Evolutionary conservation across 2,329 filamentous ascomycete genomes (phyloP), one percentile per base, ranked within the genome.

Genomic region (Endoconidiophora laricicola): DNA sequence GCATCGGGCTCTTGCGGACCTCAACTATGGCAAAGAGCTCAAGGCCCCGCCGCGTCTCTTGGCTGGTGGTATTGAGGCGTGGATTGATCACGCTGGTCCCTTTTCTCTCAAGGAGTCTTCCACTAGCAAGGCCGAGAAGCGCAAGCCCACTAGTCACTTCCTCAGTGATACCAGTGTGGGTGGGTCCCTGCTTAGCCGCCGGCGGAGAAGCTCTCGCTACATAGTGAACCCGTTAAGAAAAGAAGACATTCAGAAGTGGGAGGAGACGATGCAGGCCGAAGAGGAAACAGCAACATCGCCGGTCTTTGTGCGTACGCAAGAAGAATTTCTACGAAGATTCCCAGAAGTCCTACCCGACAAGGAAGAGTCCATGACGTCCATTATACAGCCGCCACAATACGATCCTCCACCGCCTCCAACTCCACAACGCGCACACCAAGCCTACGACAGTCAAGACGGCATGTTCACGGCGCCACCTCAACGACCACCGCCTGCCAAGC

Each of bases 241-340:
- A 4, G 84, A 90, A 55, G 90, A 95, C 61, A 79, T 91, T 55
- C 77, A 76, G 52, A 76, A 75, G 41, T 95, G 87, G 84, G 76
- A 88, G 58, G 80, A 86, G 55, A 79, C 78, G 53, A 75, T 91
- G 2, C 74, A 79, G 54, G 75, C 76, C 40, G 29, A 33, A 55
- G 71, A 68, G 36, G 68, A 70, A 24, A 66, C 62, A 2, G 69
- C 71, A 22, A 70, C 73, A 39, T 67, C 70, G 5, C 65, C 63
- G 45, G 62, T 56, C 59, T 81, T 82, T 58, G 73, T 82, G 41
- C 79, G 80, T 52, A 80, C 78, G 4, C 85, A 81, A 10, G 84
- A 91, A 55, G 88, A 94, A 33, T 95, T 95, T 58, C 66, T 93
- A 46, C 79, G 84, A 6, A 75, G 85, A 18, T 94, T 81, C 60